Evolutionary conservation across 768 basidiomycete genomes (phyloP).

Genomic region (Suillus hirtellus): DNA sequence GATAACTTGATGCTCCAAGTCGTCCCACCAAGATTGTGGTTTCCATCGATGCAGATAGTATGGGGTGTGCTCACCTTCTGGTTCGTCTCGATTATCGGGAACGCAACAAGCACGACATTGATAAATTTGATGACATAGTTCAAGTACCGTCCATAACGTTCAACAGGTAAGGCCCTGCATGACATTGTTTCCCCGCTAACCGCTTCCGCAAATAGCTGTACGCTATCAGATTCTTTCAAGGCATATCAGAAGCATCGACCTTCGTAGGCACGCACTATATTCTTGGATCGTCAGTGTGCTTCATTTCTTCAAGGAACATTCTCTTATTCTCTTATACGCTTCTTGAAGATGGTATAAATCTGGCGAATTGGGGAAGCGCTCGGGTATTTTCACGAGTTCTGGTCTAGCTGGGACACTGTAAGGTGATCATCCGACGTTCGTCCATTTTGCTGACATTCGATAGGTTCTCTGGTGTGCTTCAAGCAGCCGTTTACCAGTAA

Average conservation of each 20-base stretch:
- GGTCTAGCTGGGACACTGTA: constrained; percentile 63
- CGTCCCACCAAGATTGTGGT: constrained; percentile 63
- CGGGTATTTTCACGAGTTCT: constrained; percentile 69
- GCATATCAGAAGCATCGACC: constrained; percentile 71
- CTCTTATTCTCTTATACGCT: neutral
- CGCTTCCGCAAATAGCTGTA: constrained; percentile 46
- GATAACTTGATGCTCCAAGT: constrained; percentile 69
- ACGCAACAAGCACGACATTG: neutral
- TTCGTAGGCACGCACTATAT: constrained; percentile 77
- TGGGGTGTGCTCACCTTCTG: constrained; percentile 70
- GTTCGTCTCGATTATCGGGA: constrained; percentile 30
- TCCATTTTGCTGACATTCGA: neutral
- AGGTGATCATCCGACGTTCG: constrained; percentile 16
- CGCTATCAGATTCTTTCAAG: constrained; percentile 72
- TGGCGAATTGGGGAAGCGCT: constrained; percentile 68
- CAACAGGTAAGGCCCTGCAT: constrained; percentile 44
- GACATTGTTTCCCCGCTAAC: neutral
- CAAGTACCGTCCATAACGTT: constrained; percentile 54
- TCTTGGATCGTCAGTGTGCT: constrained; percentile 64
- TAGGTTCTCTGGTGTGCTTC: constrained; percentile 67
- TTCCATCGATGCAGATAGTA: constrained; percentile 62
- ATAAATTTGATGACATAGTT: constrained; percentile 36
- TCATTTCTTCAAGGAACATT: constrained; percentile 1
- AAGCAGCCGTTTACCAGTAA: constrained; percentile 62
- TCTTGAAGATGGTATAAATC: constrained; percentile 64